Conservation (phyloP, 106 monocot species). For the Phalaenopsis equestris region DNA sequence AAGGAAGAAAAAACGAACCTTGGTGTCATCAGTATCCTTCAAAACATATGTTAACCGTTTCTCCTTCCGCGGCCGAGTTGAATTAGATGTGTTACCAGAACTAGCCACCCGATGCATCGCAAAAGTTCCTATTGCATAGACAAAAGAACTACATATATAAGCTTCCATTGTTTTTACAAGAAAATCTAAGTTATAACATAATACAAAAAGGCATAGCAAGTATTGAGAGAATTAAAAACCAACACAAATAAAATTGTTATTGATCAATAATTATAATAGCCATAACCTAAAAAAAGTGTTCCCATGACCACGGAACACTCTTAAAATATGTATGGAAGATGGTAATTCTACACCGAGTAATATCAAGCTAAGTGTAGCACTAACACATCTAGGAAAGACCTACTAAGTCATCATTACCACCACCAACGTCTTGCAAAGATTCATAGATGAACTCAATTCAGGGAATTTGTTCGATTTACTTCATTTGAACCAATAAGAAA, state of each 20-base stretch:
- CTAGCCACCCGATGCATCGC: slow-evolving; percentile 93
- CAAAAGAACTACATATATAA: not conserved
- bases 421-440: not conserved
- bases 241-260: not conserved
- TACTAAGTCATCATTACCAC: not conserved
- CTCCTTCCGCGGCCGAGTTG: slow-evolving; percentile 86
- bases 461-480: not conserved
- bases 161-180: not conserved
- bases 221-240: not conserved
- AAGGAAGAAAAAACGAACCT: slow-evolving; percentile 27
- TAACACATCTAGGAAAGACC: not conserved
- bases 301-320: not conserved
- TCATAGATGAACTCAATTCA: not conserved
- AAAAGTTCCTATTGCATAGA: slow-evolving; percentile 17
- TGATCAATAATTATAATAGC: not conserved
- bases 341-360: not conserved
- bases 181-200: not conserved
- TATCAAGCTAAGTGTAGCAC: not conserved
- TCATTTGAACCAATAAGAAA: not conserved
- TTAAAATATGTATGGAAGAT: not conserved
- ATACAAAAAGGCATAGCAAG: not conserved
- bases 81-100: slow-evolving; percentile 67
- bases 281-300: not conserved
- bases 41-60: slow-evolving; percentile 90
- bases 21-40: slow-evolving; percentile 81